A percentile compares a stretch with the other conserved stretches of the same genome.
Conservation (phyloP, 2,329 filamentous ascomycete species). For the Aspergillus costaricaensis region DNA sequence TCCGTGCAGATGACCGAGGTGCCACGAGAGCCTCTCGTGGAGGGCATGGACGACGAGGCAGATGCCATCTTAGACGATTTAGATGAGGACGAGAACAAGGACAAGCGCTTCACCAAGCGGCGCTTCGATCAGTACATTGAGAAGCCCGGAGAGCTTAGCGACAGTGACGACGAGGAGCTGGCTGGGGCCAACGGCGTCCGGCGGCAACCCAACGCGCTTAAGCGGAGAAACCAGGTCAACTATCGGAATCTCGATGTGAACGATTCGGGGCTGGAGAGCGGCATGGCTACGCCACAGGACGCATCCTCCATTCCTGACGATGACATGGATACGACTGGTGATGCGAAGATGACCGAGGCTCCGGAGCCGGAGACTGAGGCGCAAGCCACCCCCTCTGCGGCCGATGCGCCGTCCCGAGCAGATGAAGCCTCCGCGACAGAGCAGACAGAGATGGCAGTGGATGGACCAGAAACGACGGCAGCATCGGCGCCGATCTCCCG, state of each 20-base stretch:
- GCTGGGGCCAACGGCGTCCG: conserved; percentile 68
- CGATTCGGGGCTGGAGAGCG: conserved; percentile 57
- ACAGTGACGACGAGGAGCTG: conserved; percentile 88
- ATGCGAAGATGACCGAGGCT: conserved; percentile 45
- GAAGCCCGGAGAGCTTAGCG: conserved; percentile 78
- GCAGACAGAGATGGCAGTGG: conserved; percentile 33
- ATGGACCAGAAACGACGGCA: conserved; percentile 31
- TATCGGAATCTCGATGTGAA: conserved; percentile 60
- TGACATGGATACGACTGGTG: conserved; percentile 41
- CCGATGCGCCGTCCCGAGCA: conserved; percentile 32
- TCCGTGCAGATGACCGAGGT: conserved; percentile 67
- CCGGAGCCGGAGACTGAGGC: conserved; percentile 39
- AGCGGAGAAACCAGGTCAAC: conserved; percentile 62
- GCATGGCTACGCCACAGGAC: conserved; percentile 48
- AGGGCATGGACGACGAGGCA: conserved; percentile 63
- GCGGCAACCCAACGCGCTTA: conserved; percentile 51
- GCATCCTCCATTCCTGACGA: conserved; percentile 48
- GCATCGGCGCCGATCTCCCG: conserved; percentile 33
- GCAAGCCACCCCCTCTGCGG: conserved; percentile 33
- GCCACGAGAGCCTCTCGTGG: conserved; percentile 56
- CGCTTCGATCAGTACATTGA: conserved; percentile 77
- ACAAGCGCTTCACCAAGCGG: conserved; percentile 77
- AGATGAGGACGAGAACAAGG: conserved; percentile 84
- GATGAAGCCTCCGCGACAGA: conserved; percentile 38
- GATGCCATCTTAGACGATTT: conserved; percentile 67